Evolutionary conservation across 2,329 filamentous ascomycete genomes (phyloP).

Genomic region (Zalaria obscura): DNA sequence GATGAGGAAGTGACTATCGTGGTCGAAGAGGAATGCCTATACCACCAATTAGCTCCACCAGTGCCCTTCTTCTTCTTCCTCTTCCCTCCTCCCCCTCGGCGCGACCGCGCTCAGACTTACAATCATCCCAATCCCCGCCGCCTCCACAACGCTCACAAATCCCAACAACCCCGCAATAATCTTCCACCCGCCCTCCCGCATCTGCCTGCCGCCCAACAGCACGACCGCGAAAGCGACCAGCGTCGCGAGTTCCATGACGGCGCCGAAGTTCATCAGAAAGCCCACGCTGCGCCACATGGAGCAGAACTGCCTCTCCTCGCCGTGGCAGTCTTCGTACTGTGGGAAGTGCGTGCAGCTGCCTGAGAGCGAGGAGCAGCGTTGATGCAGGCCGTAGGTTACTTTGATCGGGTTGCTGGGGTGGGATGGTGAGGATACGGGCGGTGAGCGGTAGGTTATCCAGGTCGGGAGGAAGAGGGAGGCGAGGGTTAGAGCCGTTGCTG

Average conservation of each 20-base stretch:
- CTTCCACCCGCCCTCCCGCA: constrained; percentile 72
- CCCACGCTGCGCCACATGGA: constrained; percentile 80
- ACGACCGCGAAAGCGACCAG: constrained; percentile 70
- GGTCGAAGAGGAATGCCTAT: constrained; percentile 69
- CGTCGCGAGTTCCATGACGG: constrained; percentile 67
- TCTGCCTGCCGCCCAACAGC: constrained; percentile 62
- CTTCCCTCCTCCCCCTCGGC: too few relatives aligned
- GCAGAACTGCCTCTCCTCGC: constrained; percentile 64
- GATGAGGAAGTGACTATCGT: constrained; percentile 69
- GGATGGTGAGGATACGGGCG: constrained; percentile 11
- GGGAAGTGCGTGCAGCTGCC: constrained; percentile 54
- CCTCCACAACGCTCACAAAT: too few relatives aligned
- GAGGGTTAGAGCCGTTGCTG: constrained; percentile 59
- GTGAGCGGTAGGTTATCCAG: constrained; percentile 48
- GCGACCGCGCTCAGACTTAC: too few relatives aligned
- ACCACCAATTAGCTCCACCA: constrained; percentile 1
- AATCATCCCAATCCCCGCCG: too few relatives aligned
- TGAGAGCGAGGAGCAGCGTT: constrained; percentile 59
- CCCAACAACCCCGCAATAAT: constrained; percentile 53
- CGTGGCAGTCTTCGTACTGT: constrained; percentile 49
- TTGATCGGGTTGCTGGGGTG: constrained; percentile 33
- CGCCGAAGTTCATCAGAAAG: constrained; percentile 73
- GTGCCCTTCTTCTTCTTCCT: too few relatives aligned
- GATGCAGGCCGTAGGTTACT: constrained; percentile 66
- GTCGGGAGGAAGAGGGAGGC: constrained; percentile 53